Base-by-base conservation (phyloP, 176 grass and related monocot species). In the Bonia amplexicaulis region DNA sequence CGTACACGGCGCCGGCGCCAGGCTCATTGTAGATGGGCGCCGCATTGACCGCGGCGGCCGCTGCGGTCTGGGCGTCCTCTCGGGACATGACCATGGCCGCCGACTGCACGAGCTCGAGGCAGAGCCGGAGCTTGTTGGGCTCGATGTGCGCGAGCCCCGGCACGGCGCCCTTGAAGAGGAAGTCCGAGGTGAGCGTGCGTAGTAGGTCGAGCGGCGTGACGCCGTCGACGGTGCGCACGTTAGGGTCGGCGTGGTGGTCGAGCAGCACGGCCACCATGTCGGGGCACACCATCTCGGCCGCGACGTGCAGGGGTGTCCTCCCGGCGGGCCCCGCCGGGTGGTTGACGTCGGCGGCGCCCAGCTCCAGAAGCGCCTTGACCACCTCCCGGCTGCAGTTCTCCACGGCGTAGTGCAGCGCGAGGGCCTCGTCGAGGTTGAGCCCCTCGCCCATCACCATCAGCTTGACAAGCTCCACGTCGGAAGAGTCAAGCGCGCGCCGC, bases 361-460 rank as follows among this genome's bases (percentile, higher is more conserved):
- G 93, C 87, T 99, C 97, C 1, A 99, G 97, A 64, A 99, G 70
- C 5, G 93, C 93, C 91, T 99, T 99, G 45, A 96, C 97, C 29
- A 99, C 97, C 85, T 99, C 97, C 22, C 97, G 91, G 88, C 93
- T 99, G 79, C 97, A 99, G 88, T 96, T 94, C 88, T 96, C 93
- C 4, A 99, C 97, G 12, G 97, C 92, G 80, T 99, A 99, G 89
- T 99, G 97, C 62, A 99, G 93, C 6, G 97, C 97, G 14, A 99
- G 92, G 0, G 97, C 93, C 68, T 99, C 97, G 84, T 99, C 93
- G 15, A 99, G 92, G 79, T 99, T 99, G 71, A 99, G 93, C 9
- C 97, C 97, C 61, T 99, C 97, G 6, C 97, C 93, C 97, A 99
- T 99, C 54, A 99, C 97, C 97, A 99, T 99, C 45, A 99, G 88